These are phyloP conservation scores for Clarireedia monteithiana DNA, from an alignment of 2,329 filamentous ascomycete genomes.

Conservation along the genomic window DNA sequence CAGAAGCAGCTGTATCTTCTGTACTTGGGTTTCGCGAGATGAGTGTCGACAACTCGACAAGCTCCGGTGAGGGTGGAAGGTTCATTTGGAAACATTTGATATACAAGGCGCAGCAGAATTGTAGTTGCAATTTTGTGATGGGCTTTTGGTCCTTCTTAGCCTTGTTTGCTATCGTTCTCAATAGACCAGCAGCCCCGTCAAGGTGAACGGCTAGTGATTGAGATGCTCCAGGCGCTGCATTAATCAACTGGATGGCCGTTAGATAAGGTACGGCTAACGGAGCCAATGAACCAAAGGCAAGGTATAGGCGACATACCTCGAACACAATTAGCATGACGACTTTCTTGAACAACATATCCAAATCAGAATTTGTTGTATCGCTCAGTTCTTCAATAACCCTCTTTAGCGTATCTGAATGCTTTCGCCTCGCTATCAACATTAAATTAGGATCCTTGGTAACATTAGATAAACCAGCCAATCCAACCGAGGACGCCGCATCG, in stretches of 20 bases:
- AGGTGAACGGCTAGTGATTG: conserved; percentile 17
- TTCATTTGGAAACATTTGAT: not conserved
- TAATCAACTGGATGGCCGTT: not conserved
- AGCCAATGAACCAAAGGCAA: not conserved
- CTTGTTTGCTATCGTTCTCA: conserved; percentile 11
- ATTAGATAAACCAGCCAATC: conserved; percentile 43
- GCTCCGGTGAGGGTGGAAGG: not conserved
- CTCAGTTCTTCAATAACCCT: conserved; percentile 39
- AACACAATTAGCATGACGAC: conserved; percentile 46
- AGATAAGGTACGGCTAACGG: not conserved
- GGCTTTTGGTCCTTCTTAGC: not conserved
- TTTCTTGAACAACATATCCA: conserved; percentile 45
- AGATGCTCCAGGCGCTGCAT: conserved; percentile 13
- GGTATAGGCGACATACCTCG: conserved; percentile 28
- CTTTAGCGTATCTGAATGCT: conserved; percentile 42
- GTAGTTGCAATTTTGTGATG: not conserved
- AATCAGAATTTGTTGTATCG: conserved; percentile 36
- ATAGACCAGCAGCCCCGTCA: conserved; percentile 16
- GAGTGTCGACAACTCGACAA: not conserved
- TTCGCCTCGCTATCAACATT: conserved; percentile 41
- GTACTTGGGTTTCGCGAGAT: not conserved
- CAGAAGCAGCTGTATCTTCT: not conserved
- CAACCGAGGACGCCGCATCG: conserved; percentile 43
- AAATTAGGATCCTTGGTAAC: conserved; percentile 29
- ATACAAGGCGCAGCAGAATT: not conserved